Evolutionary conservation across 108 stramenopile genomes (phyloP).

Genomic region (Epithemia pelagica): DNA sequence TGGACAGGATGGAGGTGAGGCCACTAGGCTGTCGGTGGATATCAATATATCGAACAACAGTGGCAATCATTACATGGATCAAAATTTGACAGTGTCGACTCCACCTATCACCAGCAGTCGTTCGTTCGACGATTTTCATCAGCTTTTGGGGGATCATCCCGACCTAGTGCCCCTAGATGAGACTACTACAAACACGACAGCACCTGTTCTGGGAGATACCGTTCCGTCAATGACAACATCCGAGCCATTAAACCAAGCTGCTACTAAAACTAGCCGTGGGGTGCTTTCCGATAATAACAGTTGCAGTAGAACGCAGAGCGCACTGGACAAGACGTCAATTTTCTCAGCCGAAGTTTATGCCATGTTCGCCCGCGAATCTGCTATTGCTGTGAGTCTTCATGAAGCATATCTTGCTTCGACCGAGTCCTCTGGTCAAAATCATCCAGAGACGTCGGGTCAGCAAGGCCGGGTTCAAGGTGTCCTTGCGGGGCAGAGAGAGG

Average conservation of each 20-base stretch:
- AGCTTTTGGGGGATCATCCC: slow-evolving; percentile 21
- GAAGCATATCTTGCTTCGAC: slow-evolving; percentile 25
- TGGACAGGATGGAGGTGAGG: neutral
- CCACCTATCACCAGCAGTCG: slow-evolving; percentile 32
- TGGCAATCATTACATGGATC: neutral
- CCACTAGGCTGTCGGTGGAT: neutral
- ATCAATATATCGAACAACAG: neutral
- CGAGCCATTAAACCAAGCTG: neutral
- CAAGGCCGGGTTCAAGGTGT: neutral
- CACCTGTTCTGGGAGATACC: neutral
- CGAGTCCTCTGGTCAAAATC: too few relatives aligned
- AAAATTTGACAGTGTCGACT: neutral
- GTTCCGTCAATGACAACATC: neutral
- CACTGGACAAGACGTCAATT: neutral
- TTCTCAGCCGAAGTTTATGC: slow-evolving; percentile 31
- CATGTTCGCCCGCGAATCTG: slow-evolving; percentile 40
- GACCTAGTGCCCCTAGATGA: slow-evolving; percentile 7
- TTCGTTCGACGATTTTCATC: slow-evolving; percentile 50
- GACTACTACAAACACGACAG: neutral
- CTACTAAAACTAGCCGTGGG: neutral
- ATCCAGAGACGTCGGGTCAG: neutral
- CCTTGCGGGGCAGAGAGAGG: neutral
- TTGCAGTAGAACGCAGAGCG: neutral
- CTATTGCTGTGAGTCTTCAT: slow-evolving; percentile 34
- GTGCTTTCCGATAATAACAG: neutral